phyloP scores from a whole-genome alignment of 2,329 filamentous ascomycete genomes.

The Colletotrichum sp. region DNA sequence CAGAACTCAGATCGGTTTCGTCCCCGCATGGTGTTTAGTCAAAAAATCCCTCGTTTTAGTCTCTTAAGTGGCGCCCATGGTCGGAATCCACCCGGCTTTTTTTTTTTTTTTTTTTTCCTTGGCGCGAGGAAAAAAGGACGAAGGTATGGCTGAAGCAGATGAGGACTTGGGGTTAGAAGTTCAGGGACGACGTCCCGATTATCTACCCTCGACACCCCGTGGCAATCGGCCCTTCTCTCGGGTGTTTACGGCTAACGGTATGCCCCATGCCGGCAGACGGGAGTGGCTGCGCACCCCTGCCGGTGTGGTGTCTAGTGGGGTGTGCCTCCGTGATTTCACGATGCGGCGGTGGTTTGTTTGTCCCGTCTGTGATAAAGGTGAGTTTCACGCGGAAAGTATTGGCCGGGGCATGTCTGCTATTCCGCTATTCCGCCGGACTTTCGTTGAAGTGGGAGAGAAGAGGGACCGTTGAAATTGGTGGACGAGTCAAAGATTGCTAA shows the following conservation, averaged over 20 bases:
- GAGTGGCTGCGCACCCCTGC: not conserved
- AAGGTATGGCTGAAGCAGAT: too few species aligned
- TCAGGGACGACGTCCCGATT: conserved; percentile 17
- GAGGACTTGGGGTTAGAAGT: too few species aligned
- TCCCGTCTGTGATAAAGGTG: not conserved
- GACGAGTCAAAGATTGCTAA: not conserved
- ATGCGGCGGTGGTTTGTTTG: not conserved
- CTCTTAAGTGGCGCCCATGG: not conserved
- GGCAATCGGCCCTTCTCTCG: conserved; percentile 21
- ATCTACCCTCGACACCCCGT: conserved; percentile 12
- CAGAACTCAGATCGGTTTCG: too few species aligned
- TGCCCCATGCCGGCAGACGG: conserved; percentile 12
- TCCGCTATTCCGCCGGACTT: not conserved
- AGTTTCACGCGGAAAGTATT: not conserved
- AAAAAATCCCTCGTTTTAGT: too few species aligned
- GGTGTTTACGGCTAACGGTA: conserved; percentile 9
- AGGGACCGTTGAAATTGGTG: too few species aligned
- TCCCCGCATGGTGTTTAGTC: too few species aligned
- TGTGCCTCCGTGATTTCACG: not conserved
- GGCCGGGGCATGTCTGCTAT: not conserved
- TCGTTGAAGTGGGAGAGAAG: too few species aligned
- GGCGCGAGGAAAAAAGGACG: not conserved
- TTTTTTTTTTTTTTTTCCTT: not conserved
- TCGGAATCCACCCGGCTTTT: not conserved
- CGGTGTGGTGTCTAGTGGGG: too few species aligned